phyloP scores from a whole-genome alignment of 495 filamentous ascomycete genomes.

The Annulohypoxylon nitens region DNA sequence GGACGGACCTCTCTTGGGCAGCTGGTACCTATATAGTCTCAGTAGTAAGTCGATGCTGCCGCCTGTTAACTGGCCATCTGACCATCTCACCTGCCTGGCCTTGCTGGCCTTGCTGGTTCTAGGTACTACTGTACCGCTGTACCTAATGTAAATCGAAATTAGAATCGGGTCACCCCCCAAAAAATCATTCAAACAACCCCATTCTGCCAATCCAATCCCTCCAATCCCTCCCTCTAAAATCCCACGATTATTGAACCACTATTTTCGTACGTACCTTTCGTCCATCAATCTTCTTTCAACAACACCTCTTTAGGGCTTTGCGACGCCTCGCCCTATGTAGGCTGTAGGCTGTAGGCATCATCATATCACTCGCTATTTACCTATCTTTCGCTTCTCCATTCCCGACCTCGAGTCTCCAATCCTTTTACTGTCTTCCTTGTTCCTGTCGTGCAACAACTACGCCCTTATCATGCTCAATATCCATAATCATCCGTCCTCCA shows the following conservation, averaged over 20 bases:
- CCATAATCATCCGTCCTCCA: background rate
- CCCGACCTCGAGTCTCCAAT: conserved; percentile 5
- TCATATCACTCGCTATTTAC: conserved; percentile 9
- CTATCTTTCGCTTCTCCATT: background rate
- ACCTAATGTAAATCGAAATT: conserved; percentile 41
- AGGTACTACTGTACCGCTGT: background rate
- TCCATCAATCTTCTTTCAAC: conserved; percentile 3
- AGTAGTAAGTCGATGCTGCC: background rate
- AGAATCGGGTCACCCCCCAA: conserved; percentile 18
- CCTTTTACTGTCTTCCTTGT: conserved; percentile 14
- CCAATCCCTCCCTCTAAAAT: background rate
- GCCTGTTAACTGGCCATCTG: conserved; percentile 29
- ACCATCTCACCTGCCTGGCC: background rate
- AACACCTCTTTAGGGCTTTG: background rate
- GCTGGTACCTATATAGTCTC: background rate
- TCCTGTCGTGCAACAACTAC: conserved; percentile 34
- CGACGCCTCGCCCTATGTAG: background rate
- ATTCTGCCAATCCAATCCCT: conserved; percentile 7
- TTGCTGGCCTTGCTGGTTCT: no score
- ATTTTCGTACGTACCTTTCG: conserved; percentile 1
- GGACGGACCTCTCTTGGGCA: background rate
- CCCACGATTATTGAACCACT: background rate
- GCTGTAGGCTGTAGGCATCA: no score
- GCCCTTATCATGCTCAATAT: conserved; percentile 30
- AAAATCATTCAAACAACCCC: conserved; percentile 16